These are phyloP conservation scores for Exophiala aquamarina DNA, from an alignment of 2,329 filamentous ascomycete species.

Conservation along the genomic window DNA sequence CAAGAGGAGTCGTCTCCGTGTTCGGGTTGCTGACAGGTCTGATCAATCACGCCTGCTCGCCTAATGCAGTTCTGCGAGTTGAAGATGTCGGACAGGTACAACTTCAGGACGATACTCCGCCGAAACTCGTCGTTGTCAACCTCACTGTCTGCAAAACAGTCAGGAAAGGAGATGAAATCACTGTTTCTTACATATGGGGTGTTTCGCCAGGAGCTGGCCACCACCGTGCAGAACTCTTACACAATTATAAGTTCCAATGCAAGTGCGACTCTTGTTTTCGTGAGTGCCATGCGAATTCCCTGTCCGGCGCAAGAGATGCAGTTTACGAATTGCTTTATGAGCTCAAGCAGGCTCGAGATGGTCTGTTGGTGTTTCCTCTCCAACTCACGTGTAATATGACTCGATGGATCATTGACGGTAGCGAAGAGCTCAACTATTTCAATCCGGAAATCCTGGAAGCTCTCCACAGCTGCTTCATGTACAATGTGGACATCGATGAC, in stretches of 20 bases:
- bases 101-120: background rate
- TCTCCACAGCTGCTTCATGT: too few relatives aligned
- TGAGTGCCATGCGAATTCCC: constrained; percentile 1
- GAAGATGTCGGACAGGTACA: background rate
- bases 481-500: too few relatives aligned
- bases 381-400: background rate
- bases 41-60: constrained; percentile 13
- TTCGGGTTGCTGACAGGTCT: constrained; percentile 8
- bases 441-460: background rate
- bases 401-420: background rate
- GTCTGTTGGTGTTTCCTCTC: background rate
- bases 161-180: constrained; percentile 30
- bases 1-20: background rate
- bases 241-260: constrained; percentile 29
- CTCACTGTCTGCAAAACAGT: constrained; percentile 21
- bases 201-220: background rate
- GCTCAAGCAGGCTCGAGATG: background rate
- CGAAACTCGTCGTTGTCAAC: background rate
- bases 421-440: background rate
- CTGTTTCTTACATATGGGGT: constrained; percentile 24
- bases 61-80: constrained; percentile 2
- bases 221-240: constrained; percentile 18
- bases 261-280: constrained; percentile 27
- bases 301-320: constrained; percentile 5
- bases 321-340: background rate